Evolutionary conservation across 768 basidiomycete species (phyloP).

Genomic region (Postia placenta): DNA sequence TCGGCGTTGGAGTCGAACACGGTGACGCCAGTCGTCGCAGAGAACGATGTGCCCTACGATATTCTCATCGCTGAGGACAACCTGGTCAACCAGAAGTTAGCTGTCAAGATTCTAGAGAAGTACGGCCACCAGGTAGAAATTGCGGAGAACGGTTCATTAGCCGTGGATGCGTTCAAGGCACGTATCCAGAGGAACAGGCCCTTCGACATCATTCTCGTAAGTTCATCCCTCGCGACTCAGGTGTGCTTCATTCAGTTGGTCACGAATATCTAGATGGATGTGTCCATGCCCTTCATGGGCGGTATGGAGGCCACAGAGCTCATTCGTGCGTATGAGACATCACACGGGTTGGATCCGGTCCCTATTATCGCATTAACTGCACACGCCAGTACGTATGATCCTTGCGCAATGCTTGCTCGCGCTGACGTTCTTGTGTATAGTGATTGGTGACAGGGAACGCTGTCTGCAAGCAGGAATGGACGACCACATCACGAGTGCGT

Average conservation of each 20-base stretch:
- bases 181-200: conserved; percentile 64
- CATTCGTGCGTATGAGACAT: conserved; percentile 79
- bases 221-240: conserved; percentile 21
- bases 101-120: conserved; percentile 93
- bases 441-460: conserved; percentile 83
- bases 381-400: conserved; percentile 74
- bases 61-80: conserved; percentile 98
- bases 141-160: conserved; percentile 93
- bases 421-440: conserved; percentile 35
- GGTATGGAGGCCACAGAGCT: conserved; percentile 96
- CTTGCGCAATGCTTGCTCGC: not conserved
- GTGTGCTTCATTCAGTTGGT: not conserved
- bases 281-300: conserved; percentile 98
- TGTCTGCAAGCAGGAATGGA: conserved; percentile 79
- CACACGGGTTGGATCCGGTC: conserved; percentile 60
- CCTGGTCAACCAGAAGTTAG: conserved; percentile 91
- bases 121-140: conserved; percentile 95
- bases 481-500: conserved; percentile 77
- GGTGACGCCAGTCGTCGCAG: conserved; percentile 78
- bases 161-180: conserved; percentile 87
- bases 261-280: conserved; percentile 72
- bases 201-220: conserved; percentile 87
- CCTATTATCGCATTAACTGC: conserved; percentile 97
- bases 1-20: conserved; percentile 95
- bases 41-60: conserved; percentile 83